Evolutionary conservation across 345 rosid species (phyloP).

Genomic region (Pugionium dolabratum): DNA sequence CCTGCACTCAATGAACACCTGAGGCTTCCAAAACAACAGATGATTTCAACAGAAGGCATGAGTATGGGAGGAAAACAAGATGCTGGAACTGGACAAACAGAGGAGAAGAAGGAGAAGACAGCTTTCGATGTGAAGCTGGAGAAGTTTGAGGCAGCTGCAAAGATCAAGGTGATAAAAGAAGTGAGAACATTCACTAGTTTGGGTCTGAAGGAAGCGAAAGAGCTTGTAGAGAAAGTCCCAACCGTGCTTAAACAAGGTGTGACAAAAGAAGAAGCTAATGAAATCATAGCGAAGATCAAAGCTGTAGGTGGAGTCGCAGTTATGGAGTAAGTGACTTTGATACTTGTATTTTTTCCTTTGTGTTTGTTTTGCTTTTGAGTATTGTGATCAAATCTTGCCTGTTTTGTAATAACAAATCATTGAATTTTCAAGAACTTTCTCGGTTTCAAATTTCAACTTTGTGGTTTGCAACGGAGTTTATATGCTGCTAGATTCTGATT

Average conservation of each 20-base stretch:
- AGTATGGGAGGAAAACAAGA: constrained; percentile 34
- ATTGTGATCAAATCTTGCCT: constrained; percentile 19
- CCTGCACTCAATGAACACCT: constrained; percentile 41
- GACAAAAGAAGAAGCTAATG: constrained; percentile 44
- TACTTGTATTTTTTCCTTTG: neutral
- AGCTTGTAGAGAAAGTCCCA: constrained; percentile 44
- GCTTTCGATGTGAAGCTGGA: constrained; percentile 42
- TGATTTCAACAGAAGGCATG: constrained; percentile 37
- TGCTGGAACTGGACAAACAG: constrained; percentile 29
- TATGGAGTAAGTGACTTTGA: constrained; percentile 35
- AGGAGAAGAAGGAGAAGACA: constrained; percentile 46
- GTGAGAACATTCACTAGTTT: constrained; percentile 41
- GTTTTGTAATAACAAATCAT: constrained; percentile 28
- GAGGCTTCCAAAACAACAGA: constrained; percentile 37
- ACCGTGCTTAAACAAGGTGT: constrained; percentile 40
- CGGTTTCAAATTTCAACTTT: constrained; percentile 6
- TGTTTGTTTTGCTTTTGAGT: constrained; percentile 18
- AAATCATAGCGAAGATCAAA: constrained; percentile 39
- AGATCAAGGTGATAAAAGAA: constrained; percentile 45
- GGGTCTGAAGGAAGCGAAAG: constrained; percentile 45
- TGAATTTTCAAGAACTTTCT: constrained; percentile 12
- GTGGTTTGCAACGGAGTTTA: neutral
- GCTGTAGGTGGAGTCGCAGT: constrained; percentile 45
- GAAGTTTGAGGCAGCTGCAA: constrained; percentile 38
- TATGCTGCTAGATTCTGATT: neutral